A percentile compares a stretch with the other conserved stretches of the same genome.
Conservation (phyloP, 2,329 filamentous ascomycete genomes). For the Aureobasidium mangrovei region DNA sequence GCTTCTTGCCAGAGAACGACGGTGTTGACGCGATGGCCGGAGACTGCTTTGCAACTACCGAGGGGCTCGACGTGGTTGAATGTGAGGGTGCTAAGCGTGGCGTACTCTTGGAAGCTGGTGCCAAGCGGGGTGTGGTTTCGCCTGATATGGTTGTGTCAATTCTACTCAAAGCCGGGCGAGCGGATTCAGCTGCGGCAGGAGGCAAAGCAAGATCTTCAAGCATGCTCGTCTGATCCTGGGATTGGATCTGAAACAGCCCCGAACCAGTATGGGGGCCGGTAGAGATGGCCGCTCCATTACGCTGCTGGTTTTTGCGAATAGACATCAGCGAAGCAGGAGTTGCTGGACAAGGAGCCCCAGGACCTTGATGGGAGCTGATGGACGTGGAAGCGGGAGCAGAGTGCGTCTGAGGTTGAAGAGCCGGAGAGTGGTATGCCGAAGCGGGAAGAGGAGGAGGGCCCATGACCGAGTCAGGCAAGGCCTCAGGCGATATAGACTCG, state of each 20-base stretch:
- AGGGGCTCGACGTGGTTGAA: slow-evolving; percentile 44
- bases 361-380: neutral
- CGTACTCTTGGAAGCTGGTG: slow-evolving; percentile 51
- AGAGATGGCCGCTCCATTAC: neutral
- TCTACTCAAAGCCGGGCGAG: neutral
- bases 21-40: slow-evolving; percentile 35
- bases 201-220: slow-evolving; percentile 63
- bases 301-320: slow-evolving; percentile 24
- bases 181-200: slow-evolving; percentile 58
- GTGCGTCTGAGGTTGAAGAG: slow-evolving; percentile 48
- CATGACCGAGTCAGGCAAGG: slow-evolving; percentile 39
- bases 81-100: slow-evolving; percentile 43
- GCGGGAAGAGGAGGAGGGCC: slow-evolving; percentile 55
- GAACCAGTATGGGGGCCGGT: neutral
- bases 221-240: slow-evolving; percentile 22
- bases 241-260: slow-evolving; percentile 12
- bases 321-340: slow-evolving; percentile 82
- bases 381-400: slow-evolving; percentile 9
- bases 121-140: slow-evolving; percentile 49
- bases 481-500: slow-evolving; percentile 44
- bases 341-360: slow-evolving; percentile 47
- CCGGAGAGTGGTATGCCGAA: slow-evolving; percentile 59
- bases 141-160: slow-evolving; percentile 34
- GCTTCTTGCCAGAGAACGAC: slow-evolving; percentile 35
- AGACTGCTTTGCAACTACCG: slow-evolving; percentile 44